Percentiles rank a stretch among this genome's conserved stretches.
Conservation (phyloP, 2,329 filamentous ascomycete species). For the Ustulina deusta region DNA sequence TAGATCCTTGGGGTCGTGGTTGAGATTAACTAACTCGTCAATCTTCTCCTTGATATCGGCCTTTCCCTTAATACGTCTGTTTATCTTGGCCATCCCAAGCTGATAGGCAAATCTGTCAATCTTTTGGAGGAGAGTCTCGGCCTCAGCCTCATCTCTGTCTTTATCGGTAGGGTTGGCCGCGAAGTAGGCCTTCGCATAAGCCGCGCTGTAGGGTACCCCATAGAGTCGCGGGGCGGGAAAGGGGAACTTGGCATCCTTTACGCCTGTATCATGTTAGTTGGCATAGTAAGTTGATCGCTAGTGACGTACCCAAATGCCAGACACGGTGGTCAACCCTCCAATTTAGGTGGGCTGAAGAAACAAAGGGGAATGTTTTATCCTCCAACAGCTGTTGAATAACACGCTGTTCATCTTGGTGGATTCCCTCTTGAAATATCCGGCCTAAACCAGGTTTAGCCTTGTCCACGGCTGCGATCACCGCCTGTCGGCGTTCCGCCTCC, state of each 20-base stretch:
- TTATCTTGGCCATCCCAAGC: background rate
- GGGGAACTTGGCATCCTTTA: background rate
- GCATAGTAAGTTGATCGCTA: background rate
- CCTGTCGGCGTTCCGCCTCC: background rate
- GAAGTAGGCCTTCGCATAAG: background rate
- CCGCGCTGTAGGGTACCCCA: background rate
- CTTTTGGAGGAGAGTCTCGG: background rate
- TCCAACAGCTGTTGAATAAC: background rate
- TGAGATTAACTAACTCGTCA: background rate
- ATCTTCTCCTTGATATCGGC: background rate
- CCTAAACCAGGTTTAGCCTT: background rate
- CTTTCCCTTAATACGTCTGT: background rate
- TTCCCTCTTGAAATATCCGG: no score
- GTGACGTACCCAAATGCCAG: background rate
- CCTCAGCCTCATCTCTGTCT: background rate
- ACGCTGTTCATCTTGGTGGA: background rate
- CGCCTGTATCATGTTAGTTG: background rate
- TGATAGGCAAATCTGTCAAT: background rate
- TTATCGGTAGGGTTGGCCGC: background rate
- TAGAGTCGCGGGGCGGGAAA: background rate
- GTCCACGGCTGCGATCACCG: background rate
- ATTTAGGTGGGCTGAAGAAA: background rate
- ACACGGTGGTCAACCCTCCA: background rate
- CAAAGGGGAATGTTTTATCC: background rate
- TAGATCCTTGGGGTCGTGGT: background rate